These are phyloP conservation scores for Nothophoma quercina DNA, from an alignment of 2,329 filamentous ascomycete genomes.

Conservation along the genomic window DNA sequence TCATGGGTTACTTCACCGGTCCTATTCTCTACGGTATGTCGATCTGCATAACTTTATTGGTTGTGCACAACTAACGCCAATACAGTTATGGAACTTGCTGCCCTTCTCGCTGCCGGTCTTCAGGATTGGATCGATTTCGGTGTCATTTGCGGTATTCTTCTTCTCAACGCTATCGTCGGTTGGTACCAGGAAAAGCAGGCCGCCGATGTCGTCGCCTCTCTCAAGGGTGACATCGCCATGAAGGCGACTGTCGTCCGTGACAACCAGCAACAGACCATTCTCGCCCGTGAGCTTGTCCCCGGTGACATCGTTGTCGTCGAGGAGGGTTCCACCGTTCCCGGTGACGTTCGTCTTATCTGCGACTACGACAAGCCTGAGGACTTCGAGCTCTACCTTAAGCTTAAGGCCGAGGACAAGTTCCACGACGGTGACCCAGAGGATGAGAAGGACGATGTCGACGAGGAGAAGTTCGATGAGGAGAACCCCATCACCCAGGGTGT, in stretches of 20 bases:
- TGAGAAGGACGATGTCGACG: slow-evolving; percentile 67
- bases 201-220: slow-evolving; percentile 69
- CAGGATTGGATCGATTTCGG: slow-evolving; percentile 77
- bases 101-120: slow-evolving; percentile 75
- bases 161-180: slow-evolving; percentile 78
- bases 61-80: slow-evolving; percentile 17
- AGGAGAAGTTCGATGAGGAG: slow-evolving; percentile 65
- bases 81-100: slow-evolving; percentile 78
- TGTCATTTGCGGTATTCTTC: slow-evolving; percentile 77
- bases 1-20: slow-evolving; percentile 77
- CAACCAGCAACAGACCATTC: slow-evolving; percentile 72
- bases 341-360: slow-evolving; percentile 75
- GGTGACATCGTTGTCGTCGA: slow-evolving; percentile 79
- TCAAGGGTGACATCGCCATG: slow-evolving; percentile 83
- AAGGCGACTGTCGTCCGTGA: slow-evolving; percentile 73
- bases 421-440: slow-evolving; percentile 66
- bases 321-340: slow-evolving; percentile 75
- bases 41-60: slow-evolving; percentile 18
- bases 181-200: slow-evolving; percentile 86
- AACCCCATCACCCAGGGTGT: slow-evolving; percentile 65
- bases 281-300: slow-evolving; percentile 76
- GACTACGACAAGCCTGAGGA: slow-evolving; percentile 73
- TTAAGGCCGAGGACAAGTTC: slow-evolving; percentile 62
- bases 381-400: slow-evolving; percentile 71
- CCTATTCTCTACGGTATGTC: slow-evolving; percentile 78